Conservation (phyloP, 2,329 filamentous ascomycete species). For the Alternaria alternata region DNA sequence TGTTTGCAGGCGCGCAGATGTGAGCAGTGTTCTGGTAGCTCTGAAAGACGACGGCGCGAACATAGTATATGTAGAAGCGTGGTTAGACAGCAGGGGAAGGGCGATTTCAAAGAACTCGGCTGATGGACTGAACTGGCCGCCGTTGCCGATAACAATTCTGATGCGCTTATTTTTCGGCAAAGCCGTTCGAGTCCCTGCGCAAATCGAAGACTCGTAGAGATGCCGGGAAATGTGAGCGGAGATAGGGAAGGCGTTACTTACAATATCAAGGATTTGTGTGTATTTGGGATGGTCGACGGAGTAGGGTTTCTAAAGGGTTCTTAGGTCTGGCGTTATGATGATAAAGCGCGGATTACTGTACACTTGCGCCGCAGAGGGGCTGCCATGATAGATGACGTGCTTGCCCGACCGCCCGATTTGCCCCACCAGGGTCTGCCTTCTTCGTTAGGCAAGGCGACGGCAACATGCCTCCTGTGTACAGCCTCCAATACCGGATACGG, state of each 20-base stretch:
- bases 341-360: constrained; percentile 35
- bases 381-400: constrained; percentile 31
- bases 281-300: constrained; percentile 24
- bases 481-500: neutral
- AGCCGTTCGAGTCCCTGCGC: constrained; percentile 37
- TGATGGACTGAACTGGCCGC: constrained; percentile 47
- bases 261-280: constrained; percentile 24
- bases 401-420: constrained; percentile 27
- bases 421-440: constrained; percentile 25
- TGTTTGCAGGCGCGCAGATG: constrained; percentile 50
- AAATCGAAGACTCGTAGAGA: constrained; percentile 15
- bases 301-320: constrained; percentile 9
- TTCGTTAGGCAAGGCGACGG: constrained; percentile 13
- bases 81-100: constrained; percentile 28
- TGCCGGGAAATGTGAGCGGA: constrained; percentile 12
- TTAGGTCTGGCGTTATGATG: constrained; percentile 27
- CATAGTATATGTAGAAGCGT: constrained; percentile 49
- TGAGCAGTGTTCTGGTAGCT: constrained; percentile 54
- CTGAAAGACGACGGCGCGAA: constrained; percentile 48
- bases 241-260: constrained; percentile 32
- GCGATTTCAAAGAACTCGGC: constrained; percentile 47
- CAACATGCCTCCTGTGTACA: neutral
- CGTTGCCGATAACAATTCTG: constrained; percentile 41
- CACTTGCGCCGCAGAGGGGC: constrained; percentile 23
- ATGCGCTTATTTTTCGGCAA: constrained; percentile 44